Evolutionary conservation across 2,329 filamentous ascomycete genomes (phyloP), one percentile per base, ranked within the genome.

Genomic region (Claviceps digitariae): DNA sequence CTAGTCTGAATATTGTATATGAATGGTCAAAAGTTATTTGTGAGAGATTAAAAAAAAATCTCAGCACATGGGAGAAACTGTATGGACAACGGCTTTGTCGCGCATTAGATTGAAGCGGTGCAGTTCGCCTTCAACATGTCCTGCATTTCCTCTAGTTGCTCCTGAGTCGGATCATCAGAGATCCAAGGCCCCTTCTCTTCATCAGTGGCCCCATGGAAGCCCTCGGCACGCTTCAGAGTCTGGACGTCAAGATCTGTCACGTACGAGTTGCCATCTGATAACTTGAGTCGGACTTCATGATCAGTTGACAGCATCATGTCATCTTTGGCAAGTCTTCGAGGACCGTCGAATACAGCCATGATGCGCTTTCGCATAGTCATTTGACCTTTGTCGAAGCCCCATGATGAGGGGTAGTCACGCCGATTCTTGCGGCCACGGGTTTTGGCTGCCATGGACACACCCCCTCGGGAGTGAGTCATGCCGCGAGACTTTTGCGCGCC

Each of bases 331-430:
- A 98, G 77, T 44, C 91, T 83, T 52, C 90, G 83, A 17, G 78
- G 78, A 0, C 93, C 93, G 64, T 97, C 90, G 63, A 94, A 98
- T 21, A 95, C 87, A 58, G 89, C 89, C 63, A 97, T 77, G 53
- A 96, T 89, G 29, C 93, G 87, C 80, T 96, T 96, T 81, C 94
- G 96, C 82, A 95, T 94, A 65, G 87, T 94, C 88, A 97, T 95
- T 74, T 93, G 90, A 63, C 88, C 86, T 63, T 87, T 84, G 57
- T 90, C 81, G 62, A 90, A 93, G 51, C 93, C 91, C 93, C 93
- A 98, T 1, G 87, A 90, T 0, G 87, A 82, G 13, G 93, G 93
- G 67, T 95, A 97, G 67, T 95, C 88, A 67, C 90, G 90, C 59
- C 90, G 83, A 75, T 89, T 91, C 77, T 94, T 95, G 70, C 89